Evolutionary conservation across 495 filamentous ascomycete genomes (phyloP).

Genomic region (Podospora tetraspora): DNA sequence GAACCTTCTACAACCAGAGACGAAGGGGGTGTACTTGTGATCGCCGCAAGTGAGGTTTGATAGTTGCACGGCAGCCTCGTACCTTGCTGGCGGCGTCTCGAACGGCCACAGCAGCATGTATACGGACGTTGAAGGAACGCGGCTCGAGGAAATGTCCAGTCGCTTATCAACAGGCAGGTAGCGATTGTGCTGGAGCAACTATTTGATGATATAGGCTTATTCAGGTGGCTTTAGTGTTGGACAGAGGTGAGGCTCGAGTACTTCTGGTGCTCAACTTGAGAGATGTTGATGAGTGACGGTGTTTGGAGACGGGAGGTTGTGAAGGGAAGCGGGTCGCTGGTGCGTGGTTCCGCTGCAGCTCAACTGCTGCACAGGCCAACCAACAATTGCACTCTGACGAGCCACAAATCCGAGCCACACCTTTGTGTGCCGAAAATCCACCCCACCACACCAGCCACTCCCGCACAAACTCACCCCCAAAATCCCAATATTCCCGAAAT

Average conservation of each 20-base stretch:
- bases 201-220: not conserved
- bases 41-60: not conserved
- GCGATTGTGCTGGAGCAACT: not conserved
- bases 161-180: not conserved
- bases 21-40: not conserved
- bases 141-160: not conserved
- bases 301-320: not conserved
- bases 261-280: not conserved
- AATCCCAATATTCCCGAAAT: constrained; percentile 12
- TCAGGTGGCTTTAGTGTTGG: not conserved
- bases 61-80: not conserved
- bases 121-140: too few species aligned
- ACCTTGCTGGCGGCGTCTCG: not conserved
- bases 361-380: not conserved
- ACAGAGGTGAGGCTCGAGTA: not conserved
- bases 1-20: not conserved
- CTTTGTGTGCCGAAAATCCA: not conserved
- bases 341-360: not conserved
- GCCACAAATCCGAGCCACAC: not conserved
- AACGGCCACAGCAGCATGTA: not conserved
- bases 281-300: not conserved
- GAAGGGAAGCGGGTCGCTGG: not conserved
- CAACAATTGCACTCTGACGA: not conserved
- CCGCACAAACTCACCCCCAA: constrained; percentile 22
- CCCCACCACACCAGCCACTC: constrained; percentile 15